Percentiles rank a stretch among this genome's conserved stretches.
Evolutionary conservation across 768 basidiomycete genomes (phyloP).

Genomic region (Xanthoconium stramineum): DNA sequence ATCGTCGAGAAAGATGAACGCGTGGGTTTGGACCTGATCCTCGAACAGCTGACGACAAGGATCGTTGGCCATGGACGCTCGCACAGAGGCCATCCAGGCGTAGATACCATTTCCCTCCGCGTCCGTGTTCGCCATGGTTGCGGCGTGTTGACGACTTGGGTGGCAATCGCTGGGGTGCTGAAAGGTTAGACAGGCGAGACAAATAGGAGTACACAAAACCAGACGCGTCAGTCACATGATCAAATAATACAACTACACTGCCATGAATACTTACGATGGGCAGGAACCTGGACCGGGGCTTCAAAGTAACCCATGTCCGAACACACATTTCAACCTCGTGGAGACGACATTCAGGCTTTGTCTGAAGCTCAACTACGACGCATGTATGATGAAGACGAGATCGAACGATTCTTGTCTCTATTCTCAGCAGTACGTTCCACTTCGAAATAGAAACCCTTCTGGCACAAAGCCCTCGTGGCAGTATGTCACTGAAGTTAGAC

Average conservation of each 20-base stretch:
- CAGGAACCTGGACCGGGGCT: neutral
- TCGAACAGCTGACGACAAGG: constrained; percentile 68
- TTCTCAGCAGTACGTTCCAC: constrained; percentile 54
- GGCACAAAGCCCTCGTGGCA: constrained; percentile 20
- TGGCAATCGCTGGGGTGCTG: constrained; percentile 1
- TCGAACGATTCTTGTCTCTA: constrained; percentile 55
- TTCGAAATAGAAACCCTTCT: neutral
- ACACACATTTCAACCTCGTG: neutral
- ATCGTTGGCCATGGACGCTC: constrained; percentile 68
- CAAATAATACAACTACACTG: neutral
- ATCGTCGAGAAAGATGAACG: constrained; percentile 75
- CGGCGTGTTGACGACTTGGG: neutral
- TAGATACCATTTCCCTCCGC: constrained; percentile 44
- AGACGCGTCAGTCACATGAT: constrained; percentile 31
- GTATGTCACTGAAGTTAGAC: constrained; percentile 60
- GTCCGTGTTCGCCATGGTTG: constrained; percentile 10
- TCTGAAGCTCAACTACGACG: constrained; percentile 55
- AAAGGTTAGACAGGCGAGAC: neutral
- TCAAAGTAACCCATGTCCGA: constrained; percentile 10
- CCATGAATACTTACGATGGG: neutral
- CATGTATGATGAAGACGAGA: constrained; percentile 62
- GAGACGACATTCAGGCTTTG: constrained; percentile 28
- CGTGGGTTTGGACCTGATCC: constrained; percentile 70
- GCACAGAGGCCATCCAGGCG: constrained; percentile 66
- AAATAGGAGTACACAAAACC: constrained; percentile 21